phyloP scores from a whole-genome alignment of 2,329 filamentous ascomycete genomes.

The Tolypocladium endophyticum region DNA sequence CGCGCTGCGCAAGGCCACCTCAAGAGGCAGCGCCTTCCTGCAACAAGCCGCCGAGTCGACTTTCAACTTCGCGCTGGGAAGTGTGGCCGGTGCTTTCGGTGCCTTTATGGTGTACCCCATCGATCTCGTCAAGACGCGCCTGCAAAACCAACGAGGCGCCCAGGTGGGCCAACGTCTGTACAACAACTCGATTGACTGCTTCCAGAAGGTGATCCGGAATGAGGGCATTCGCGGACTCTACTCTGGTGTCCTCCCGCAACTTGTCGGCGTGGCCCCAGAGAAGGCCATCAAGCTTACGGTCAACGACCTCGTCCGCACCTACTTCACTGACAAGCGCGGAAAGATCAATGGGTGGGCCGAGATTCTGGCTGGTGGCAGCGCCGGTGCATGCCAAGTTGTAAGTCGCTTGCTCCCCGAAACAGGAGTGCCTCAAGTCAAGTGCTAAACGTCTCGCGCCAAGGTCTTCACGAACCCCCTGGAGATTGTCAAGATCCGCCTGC shows the following conservation, averaged over 20 bases:
- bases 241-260: conserved; percentile 86
- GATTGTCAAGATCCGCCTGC: conserved; percentile 97
- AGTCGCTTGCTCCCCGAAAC: conserved; percentile 21
- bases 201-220: conserved; percentile 83
- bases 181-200: conserved; percentile 95
- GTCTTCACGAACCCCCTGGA: conserved; percentile 97
- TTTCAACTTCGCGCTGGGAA: conserved; percentile 86
- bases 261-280: conserved; percentile 96
- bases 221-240: conserved; percentile 87
- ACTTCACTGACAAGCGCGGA: conserved; percentile 66
- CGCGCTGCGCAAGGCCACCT: conserved; percentile 24
- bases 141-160: conserved; percentile 89
- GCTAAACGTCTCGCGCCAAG: conserved; percentile 28
- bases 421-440: neutral
- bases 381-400: conserved; percentile 93
- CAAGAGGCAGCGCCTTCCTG: conserved; percentile 33
- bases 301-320: conserved; percentile 79
- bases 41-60: conserved; percentile 54
- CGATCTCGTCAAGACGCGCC: conserved; percentile 93
- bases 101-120: conserved; percentile 99
- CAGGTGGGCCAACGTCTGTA: conserved; percentile 81
- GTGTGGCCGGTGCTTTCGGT: conserved; percentile 87
- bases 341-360: conserved; percentile 63
- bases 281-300: conserved; percentile 99
- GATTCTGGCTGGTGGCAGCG: conserved; percentile 76